Conservation (phyloP, 176 grass and related monocot genomes). For the Ensete glaucum region DNA sequence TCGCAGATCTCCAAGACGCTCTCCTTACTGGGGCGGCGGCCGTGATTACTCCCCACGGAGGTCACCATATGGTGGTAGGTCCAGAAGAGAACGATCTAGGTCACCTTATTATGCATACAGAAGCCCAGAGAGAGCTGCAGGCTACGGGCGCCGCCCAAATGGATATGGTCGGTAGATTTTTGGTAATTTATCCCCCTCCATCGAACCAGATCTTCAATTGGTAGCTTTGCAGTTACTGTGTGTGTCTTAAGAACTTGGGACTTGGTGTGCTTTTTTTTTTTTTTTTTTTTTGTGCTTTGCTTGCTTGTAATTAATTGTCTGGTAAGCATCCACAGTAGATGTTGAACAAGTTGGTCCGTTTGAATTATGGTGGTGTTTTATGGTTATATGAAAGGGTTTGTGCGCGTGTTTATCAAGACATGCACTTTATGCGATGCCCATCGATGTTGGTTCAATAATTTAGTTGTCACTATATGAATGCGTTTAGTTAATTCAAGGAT, state of each 20-base stretch:
- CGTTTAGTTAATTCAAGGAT: no score
- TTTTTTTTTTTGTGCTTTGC: background rate
- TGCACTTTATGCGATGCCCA: no score
- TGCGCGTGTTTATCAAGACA: no score
- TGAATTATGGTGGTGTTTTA: no score
- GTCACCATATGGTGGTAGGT: slow-evolving; percentile 30
- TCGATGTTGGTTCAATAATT: no score
- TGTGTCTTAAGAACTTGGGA: background rate
- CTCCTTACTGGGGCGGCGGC: slow-evolving; percentile 25
- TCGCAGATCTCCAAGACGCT: slow-evolving; percentile 47
- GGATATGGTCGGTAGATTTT: slow-evolving; percentile 34
- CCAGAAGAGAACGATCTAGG: slow-evolving; percentile 45
- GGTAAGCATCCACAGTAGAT: no score
- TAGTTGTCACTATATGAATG: no score
- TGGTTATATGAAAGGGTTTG: no score
- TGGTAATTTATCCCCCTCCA: no score
- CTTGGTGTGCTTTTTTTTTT: background rate
- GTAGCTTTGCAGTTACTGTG: background rate
- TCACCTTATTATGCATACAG: slow-evolving; percentile 27
- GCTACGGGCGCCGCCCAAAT: slow-evolving; percentile 26
- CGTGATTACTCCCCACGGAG: slow-evolving; percentile 33
- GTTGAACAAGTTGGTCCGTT: no score
- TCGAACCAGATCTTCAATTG: background rate
- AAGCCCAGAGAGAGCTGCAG: slow-evolving; percentile 30
- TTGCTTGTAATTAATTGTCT: no score